These are phyloP conservation scores for Massospora cicadina DNA, from an alignment of 371 early-diverging fungal species.

Conservation along the genomic window DNA sequence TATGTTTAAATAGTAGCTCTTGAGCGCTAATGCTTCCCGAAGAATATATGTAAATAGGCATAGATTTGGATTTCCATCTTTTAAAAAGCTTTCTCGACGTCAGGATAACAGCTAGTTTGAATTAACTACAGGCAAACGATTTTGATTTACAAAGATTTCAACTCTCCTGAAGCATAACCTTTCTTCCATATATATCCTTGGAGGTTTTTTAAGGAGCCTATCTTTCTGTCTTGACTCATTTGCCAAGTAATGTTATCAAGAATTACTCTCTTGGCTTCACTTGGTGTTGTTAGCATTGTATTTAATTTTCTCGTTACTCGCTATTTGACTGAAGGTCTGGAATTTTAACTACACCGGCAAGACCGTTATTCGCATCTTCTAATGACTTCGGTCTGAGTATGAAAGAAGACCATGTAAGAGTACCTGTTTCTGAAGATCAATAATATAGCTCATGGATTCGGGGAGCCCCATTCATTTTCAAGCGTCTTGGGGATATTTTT, in stretches of 20 bases:
- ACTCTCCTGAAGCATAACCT: constrained; percentile 56
- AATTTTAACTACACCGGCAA: not conserved
- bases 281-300: not conserved
- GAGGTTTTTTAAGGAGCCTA: constrained; percentile 71
- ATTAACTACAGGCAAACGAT: not conserved
- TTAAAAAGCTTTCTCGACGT: constrained; percentile 62
- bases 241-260: constrained; percentile 54
- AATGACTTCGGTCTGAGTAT: constrained; percentile 8
- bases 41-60: constrained; percentile 75
- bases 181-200: constrained; percentile 90
- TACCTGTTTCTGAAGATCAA: constrained; percentile 54
- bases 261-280: constrained; percentile 34
- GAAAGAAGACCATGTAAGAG: not conserved
- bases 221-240: constrained; percentile 70
- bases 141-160: constrained; percentile 50
- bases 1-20: constrained; percentile 69
- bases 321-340: not conserved
- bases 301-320: not conserved
- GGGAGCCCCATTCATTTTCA: constrained; percentile 38
- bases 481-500: constrained; percentile 40
- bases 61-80: constrained; percentile 35
- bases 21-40: constrained; percentile 86
- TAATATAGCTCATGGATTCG: constrained; percentile 37
- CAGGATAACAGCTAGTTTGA: constrained; percentile 47
- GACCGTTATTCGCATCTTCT: not conserved